A percentile compares a stretch with the other conserved stretches of the same genome.
Conservation (phyloP, 2,329 filamentous ascomycete genomes). For the Ascochyta viciae-villosae region DNA sequence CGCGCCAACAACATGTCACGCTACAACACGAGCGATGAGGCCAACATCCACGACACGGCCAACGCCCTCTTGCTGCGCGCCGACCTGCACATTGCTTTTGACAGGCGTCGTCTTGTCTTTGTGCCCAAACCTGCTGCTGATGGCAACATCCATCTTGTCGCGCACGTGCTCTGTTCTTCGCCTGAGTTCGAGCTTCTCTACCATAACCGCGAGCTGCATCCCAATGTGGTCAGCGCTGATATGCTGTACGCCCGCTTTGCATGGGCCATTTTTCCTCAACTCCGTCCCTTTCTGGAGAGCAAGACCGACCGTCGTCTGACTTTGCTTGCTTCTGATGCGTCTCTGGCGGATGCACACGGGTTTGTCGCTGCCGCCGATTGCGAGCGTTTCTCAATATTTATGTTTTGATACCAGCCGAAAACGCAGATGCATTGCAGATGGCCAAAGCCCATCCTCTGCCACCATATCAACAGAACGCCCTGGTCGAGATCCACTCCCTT, state of each 20-base stretch:
- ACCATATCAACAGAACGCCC: neutral
- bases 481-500: neutral
- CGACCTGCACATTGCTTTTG: constrained; percentile 26
- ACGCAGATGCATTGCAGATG: neutral
- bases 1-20: constrained; percentile 12
- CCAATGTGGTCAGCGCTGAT: constrained; percentile 8
- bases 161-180: constrained; percentile 4
- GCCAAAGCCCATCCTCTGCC: neutral
- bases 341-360: constrained; percentile 1
- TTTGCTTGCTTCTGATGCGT: neutral
- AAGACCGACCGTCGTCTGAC: constrained; percentile 10
- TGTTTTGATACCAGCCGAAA: neutral
- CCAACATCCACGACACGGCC: constrained; percentile 3
- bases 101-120: constrained; percentile 23
- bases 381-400: constrained; percentile 2
- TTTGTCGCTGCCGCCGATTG: constrained; percentile 12
- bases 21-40: constrained; percentile 5
- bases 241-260: constrained; percentile 19
- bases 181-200: constrained; percentile 18
- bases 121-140: constrained; percentile 19
- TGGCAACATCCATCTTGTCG: constrained; percentile 8
- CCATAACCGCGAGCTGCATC: constrained; percentile 16
- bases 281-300: constrained; percentile 11
- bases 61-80: constrained; percentile 21
- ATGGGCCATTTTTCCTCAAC: constrained; percentile 16